phyloP scores from a whole-genome alignment of 2,329 filamentous ascomycete species.

The Chaetomium sp. region DNA sequence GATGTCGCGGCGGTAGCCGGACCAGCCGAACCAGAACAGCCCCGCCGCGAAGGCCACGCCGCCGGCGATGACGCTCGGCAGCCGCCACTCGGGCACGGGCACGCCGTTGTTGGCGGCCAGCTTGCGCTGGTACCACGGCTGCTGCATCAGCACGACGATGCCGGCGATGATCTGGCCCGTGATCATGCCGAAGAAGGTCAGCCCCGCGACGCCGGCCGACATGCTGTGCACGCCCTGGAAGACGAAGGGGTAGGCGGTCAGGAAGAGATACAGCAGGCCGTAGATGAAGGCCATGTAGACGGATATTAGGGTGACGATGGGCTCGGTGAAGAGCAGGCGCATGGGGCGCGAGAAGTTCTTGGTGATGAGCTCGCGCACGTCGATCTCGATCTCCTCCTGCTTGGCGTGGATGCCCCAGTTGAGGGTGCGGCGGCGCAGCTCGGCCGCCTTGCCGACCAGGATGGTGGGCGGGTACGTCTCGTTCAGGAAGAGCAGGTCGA shows the following conservation, averaged over 20 bases:
- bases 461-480: conserved; percentile 73
- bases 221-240: conserved; percentile 75
- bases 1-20: conserved; percentile 58
- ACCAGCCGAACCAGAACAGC: conserved; percentile 80
- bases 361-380: conserved; percentile 62
- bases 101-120: conserved; percentile 67
- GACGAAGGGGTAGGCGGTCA: conserved; percentile 82
- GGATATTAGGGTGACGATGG: conserved; percentile 68
- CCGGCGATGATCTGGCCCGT: conserved; percentile 71
- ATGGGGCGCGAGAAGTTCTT: conserved; percentile 70
- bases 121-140: conserved; percentile 70
- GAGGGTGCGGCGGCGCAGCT: conserved; percentile 63
- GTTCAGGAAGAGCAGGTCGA: conserved; percentile 64
- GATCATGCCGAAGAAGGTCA: conserved; percentile 87
- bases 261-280: conserved; percentile 78
- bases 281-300: conserved; percentile 78
- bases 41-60: conserved; percentile 63
- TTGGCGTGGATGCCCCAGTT: conserved; percentile 74
- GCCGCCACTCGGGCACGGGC: conserved; percentile 67
- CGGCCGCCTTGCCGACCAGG: conserved; percentile 61
- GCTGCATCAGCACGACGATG: conserved; percentile 60
- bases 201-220: conserved; percentile 67
- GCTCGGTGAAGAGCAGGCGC: conserved; percentile 66
- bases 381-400: conserved; percentile 71
- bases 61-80: conserved; percentile 62